Evolutionary conservation across 345 rosid genomes (phyloP), one percentile per base, ranked within the genome.

Genomic region (Rhizophora apiculata): DNA sequence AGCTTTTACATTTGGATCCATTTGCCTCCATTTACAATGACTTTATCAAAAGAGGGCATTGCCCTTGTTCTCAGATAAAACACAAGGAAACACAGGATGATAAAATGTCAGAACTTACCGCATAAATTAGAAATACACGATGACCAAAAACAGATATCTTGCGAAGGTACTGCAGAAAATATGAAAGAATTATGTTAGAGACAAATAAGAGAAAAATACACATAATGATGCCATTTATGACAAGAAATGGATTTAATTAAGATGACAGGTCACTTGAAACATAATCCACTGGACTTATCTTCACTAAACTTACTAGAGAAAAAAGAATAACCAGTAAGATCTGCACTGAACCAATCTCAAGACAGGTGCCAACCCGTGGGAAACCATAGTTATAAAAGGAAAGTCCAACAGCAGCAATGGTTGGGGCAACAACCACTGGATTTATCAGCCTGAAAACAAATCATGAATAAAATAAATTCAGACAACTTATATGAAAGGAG

Each of bases 381-480:
- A 94, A 94, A 72, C 98, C 98, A 65, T 89, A 91, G 68, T 93
- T 89, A 79, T 86, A 94, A 75, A 95, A 94, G 0, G 97, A 89
- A 79, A 95, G 92, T 60, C 99, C 99, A 73, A 95, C 93, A 37
- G 99, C 99, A 71, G 99, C 99, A 77, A 95, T 81, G 9, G 99
- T 95, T 56, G 99, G 97, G 79, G 99, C 92, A 64, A 95, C 95
- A 68, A 91, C 97, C 65, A 95, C 99, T 5, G 99, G 99, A 84
- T 95, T 95, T 69, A 95, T 78, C 76, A 91, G 78, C 86, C 99
- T 95, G 87, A 58, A 79, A 65, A 73, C 21, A 54, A 54, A 54
- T n/a, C 55, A 64, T 9, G 46, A 6, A 4, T 26, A 3, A 22
- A 19, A 37, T 63, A 49, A 26, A 13, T n/a, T 64, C 18, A 22